Percentiles rank a stretch among this genome's conserved stretches.
phyloP scores from a whole-genome alignment of 179 eudicot genomes.

The Drosera spatulata region DNA sequence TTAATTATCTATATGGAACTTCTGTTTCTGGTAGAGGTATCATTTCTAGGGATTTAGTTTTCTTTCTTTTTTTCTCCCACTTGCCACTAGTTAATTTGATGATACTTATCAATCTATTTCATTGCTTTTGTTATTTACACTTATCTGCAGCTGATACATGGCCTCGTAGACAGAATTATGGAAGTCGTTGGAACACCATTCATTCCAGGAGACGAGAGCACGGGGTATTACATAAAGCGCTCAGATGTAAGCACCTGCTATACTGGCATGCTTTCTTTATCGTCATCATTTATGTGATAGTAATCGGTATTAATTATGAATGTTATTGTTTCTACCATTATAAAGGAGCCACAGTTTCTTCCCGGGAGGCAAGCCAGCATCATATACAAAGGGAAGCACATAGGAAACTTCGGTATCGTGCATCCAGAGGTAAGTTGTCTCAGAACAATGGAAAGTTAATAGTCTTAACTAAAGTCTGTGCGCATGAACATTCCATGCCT shows the following conservation, averaged over 20 bases:
- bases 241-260: constrained; percentile 52
- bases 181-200: constrained; percentile 68
- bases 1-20: too few relatives aligned
- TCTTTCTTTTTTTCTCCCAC: too few relatives aligned
- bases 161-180: constrained; percentile 87
- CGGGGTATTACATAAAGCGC: constrained; percentile 71
- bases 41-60: too few relatives aligned
- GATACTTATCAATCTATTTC: too few relatives aligned
- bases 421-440: constrained; percentile 69
- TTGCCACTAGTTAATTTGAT: too few relatives aligned
- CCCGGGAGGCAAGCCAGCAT: constrained; percentile 80
- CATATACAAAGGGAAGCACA: constrained; percentile 62
- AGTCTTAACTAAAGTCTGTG: too few relatives aligned
- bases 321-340: constrained; percentile 4
- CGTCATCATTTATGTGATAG: background rate
- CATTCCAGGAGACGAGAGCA: constrained; percentile 50
- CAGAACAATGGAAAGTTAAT: too few relatives aligned
- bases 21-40: too few relatives aligned
- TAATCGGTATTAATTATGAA: background rate
- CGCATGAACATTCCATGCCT: too few relatives aligned
- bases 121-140: background rate
- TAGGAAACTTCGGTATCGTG: constrained; percentile 88
- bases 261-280: background rate
- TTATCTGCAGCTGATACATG: constrained; percentile 67
- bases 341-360: constrained; percentile 81